Evolutionary conservation across 352 stramenopile genomes (phyloP), one percentile per base, ranked within the genome.

Genomic region (Globisporangium solare): DNA sequence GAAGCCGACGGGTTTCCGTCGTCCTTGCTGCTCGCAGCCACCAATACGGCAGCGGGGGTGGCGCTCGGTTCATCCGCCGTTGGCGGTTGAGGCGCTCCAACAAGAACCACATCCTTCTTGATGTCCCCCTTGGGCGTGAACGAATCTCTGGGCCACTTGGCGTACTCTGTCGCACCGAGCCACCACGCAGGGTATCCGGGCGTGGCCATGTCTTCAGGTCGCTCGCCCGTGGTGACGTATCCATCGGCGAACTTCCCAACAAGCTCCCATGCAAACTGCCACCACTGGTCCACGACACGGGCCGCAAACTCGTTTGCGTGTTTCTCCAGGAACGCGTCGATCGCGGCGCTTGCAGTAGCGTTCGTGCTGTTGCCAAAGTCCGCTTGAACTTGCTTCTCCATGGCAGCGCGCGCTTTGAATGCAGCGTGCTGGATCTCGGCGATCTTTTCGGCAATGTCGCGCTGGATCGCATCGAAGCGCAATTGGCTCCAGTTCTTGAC

Each of bases 401-500:
- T 66, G 0, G 51, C 59, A 37, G 65, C 59, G 2, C 61, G 63
- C 15, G 67, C 52, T 0, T 58, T 66, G 10, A 80, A 61, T 0
- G 75, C 71, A n/a, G 70, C 60, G 0, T 52, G 46, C 45, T 86
- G 71, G 20, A 81, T 41, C 24, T 65, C 61, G 0, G 54, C 37
- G 45, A 75, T 64, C 46, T 70, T 70, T 32, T 47, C 50, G 12
- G 56, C 60, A 6, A 87, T 68, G 17, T 87, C 74, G 17, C 59
- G 57, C 52, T 59, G 78, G 43, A 89, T 88, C 6, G 58, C 58
- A 45, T 85, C 64, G 39, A 82, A 89, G 40, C 77, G 77, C 12
- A 89, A 51, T 52, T 83, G 68, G 51, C 78, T 85, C 79, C 76
- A 87, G 64, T 89, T 86, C 56, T 84, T 82, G 42, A 89, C 76